Conservation (phyloP, 2,329 filamentous ascomycete species). For the Chaetomiaceae sp. region DNA sequence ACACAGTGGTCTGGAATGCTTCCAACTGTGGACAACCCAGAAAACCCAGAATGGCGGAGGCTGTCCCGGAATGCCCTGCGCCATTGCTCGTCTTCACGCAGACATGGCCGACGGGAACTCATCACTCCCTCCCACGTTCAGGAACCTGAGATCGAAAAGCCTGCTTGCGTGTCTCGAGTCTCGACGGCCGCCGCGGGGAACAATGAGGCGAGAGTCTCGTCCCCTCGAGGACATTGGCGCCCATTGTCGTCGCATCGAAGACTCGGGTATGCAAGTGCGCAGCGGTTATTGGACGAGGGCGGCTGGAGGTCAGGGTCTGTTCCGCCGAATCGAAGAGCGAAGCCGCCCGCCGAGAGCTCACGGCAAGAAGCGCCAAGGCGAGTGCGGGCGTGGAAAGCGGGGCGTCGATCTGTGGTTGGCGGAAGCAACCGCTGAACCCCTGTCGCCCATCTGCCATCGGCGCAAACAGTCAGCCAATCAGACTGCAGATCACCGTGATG, state of each 20-base stretch:
- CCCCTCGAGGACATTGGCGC: constrained; percentile 22
- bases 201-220: not conserved
- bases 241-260: constrained; percentile 25
- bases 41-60: not conserved
- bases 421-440: constrained; percentile 17
- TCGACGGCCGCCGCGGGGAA: not conserved
- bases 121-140: not conserved
- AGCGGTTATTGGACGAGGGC: constrained; percentile 24
- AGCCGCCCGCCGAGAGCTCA: constrained; percentile 12
- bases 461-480: constrained; percentile 25
- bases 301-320: constrained; percentile 18
- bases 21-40: not conserved
- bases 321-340: constrained; percentile 24
- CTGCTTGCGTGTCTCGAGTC: not conserved
- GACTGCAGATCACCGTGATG: constrained; percentile 23
- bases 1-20: not conserved
- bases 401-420: constrained; percentile 25
- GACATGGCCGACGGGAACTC: not conserved
- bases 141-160: not conserved
- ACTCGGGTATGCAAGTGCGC: constrained; percentile 23
- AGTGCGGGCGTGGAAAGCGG: constrained; percentile 13
- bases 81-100: not conserved
- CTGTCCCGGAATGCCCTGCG: not conserved
- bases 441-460: constrained; percentile 19
- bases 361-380: constrained; percentile 13